Evolutionary conservation across 2,329 filamentous ascomycete genomes (phyloP), one percentile per base, ranked within the genome.

Genomic region (Blastomyces parvus): DNA sequence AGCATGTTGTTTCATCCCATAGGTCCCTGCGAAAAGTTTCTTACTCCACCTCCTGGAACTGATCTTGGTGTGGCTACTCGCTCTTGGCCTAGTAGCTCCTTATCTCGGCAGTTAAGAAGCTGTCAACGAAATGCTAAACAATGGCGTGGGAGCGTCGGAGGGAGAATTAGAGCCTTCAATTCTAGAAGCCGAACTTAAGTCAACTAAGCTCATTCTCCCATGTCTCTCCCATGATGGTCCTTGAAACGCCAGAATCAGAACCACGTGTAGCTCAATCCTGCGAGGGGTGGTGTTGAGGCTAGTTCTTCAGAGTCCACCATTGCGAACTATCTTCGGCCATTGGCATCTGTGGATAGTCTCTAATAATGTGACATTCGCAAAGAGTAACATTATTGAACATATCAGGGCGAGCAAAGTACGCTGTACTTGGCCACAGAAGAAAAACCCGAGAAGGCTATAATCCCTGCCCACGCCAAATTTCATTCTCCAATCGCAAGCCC

Each of bases 261-360:
- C 61, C 61, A 62, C 61, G 55, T 62, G 55, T 62, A 8, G n/a
- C 22, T 48, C n/a, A 46, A 9, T 8, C 22, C 6, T 4, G 7
- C 1, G 44, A n/a, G n/a, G 19, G n/a, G 1, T 48, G 9, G n/a
- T 25, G n/a, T 19, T 3, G n/a, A 13, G 46, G 22, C 46, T 48
- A 22, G 11, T 22, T 48, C 11, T 48, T 48, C 7, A 48, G 22
- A 22, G 2, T 11, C 44, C n/a, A 9, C n/a, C 8, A 22, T 11
- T 22, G 44, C n/a, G 44, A 22, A 22, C 44, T 22, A 22, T 48
- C 44, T 11, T 48, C 44, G 7, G 19, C n/a, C 44, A 48, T 44
- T 44, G 42, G n/a, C 42, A 19, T 19, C 19, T 44, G 42, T 19
- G 42, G 42, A n/a, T 17, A 7, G 17, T 0, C 42, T 44, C 42